Percentiles rank a stretch among this genome's conserved stretches.
These are phyloP conservation scores for Plasmodium vivax DNA, from an alignment of 169 alveolate genomes.

Conservation along the genomic window DNA sequence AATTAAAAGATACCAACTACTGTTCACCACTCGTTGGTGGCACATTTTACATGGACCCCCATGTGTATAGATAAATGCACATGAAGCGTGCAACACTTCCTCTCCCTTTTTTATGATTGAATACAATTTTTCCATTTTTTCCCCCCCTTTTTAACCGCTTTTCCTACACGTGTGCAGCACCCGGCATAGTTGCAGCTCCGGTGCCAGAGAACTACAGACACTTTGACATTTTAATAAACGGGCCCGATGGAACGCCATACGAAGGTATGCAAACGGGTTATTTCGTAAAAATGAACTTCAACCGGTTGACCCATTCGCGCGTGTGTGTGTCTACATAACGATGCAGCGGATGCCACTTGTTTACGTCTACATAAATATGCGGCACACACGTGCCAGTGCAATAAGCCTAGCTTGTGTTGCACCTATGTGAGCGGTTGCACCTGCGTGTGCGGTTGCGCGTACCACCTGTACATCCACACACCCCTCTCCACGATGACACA, in stretches of 20 bases:
- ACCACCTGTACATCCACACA: not conserved
- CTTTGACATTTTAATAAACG: slow-evolving; percentile 94
- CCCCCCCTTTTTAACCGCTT: not conserved
- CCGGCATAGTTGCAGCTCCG: slow-evolving; percentile 95
- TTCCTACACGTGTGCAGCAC: slow-evolving; percentile 83
- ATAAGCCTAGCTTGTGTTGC: not conserved
- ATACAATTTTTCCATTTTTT: not conserved
- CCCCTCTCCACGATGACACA: not conserved
- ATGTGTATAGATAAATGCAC: not conserved
- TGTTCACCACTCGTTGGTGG: not conserved
- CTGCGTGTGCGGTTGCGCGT: not conserved
- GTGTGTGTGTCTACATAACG: not conserved
- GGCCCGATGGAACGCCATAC: slow-evolving; percentile 98
- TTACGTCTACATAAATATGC: not conserved
- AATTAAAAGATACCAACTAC: slow-evolving; percentile 29
- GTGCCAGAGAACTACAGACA: slow-evolving; percentile 95
- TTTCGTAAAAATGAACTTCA: not conserved
- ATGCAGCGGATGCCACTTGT: not conserved
- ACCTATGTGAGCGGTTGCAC: not conserved
- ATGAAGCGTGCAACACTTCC: not conserved
- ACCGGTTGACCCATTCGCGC: not conserved
- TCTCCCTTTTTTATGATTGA: not conserved
- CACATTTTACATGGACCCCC: not conserved
- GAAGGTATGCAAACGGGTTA: slow-evolving; percentile 87
- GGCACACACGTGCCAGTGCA: not conserved